Evolutionary conservation across 192 early-diverging fungal species (phyloP).

Genomic region (Podochytrium sp.): DNA sequence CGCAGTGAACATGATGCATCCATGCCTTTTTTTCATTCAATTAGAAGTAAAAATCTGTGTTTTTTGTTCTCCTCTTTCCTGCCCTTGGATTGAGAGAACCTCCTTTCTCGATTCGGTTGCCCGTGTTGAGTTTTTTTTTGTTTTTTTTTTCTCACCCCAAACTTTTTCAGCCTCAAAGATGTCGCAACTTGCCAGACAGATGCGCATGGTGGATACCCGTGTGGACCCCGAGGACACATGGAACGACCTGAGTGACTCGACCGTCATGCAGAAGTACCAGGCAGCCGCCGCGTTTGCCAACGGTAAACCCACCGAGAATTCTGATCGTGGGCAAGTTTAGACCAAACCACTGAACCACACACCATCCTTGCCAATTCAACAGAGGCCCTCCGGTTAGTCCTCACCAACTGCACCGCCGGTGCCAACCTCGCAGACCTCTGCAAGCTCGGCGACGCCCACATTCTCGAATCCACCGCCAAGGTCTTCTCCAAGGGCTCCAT

Average conservation of each 20-base stretch:
- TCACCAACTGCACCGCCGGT: constrained; percentile 24
- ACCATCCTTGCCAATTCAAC: constrained; percentile 1
- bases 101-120: neutral
- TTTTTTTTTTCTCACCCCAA: neutral
- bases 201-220: constrained; percentile 9
- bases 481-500: constrained; percentile 42
- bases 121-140: constrained; percentile 3
- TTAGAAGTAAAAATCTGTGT: too few relatives aligned
- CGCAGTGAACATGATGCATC: too few relatives aligned
- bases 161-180: neutral
- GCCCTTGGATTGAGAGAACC: too few relatives aligned
- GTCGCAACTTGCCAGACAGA: constrained; percentile 21
- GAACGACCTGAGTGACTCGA: constrained; percentile 70
- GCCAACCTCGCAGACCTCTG: constrained; percentile 38
- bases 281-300: constrained; percentile 88
- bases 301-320: constrained; percentile 49
- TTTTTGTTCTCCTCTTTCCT: too few relatives aligned
- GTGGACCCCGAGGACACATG: constrained; percentile 38
- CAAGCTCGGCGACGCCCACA: constrained; percentile 40
- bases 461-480: constrained; percentile 33
- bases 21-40: too few relatives aligned
- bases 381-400: constrained; percentile 43
- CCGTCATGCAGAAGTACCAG: constrained; percentile 91
- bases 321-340: neutral
- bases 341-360: neutral